Evolutionary conservation across 805 yeast genomes (phyloP), one percentile per base, ranked within the genome.

Genomic region (Candida dajiaensis): DNA sequence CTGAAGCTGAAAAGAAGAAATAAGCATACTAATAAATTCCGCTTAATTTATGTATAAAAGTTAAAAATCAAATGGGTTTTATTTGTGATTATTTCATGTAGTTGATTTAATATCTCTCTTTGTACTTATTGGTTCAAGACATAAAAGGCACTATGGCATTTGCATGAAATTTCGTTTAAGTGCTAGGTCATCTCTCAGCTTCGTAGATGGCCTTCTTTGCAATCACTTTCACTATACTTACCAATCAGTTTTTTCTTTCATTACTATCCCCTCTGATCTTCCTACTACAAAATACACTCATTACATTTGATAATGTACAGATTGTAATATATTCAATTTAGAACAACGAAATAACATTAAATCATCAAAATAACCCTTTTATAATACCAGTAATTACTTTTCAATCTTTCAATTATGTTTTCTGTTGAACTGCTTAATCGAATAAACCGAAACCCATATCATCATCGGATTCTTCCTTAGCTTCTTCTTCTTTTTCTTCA

Each of bases 1-100:
- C 97, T 72, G 98, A 90, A 80, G 96, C 95, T 78, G 97, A 89
- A 68, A 89, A 89, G 90, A 89, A 89, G 88, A 89, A 89, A 84
- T 88, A 87, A 81, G 48, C 44, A 42, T 36, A 38, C 21, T 41
- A n/a, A 36, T 25, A 31, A 37, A 23, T 38, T 23, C 33, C 22
- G 18, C 22, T 25, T 37, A 19, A 36, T 26, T 33, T 45, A 39
- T 22, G 43, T 38, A 45, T 41, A 23, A 38, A 31, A 41, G 25
- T 31, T 26, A 22, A 20, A 36, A 23, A 23, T 40, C 36, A 33
- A 33, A 33, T 33, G 36, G 36, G 36, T 33, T 33, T 33, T 33
- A 33, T 33, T 33, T 33, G 36, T 33, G 36, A 33, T 16, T 29
- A 16, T 29, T n/a, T n/a, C 6, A n/a, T 29, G 16, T n/a, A 29